Base-by-base conservation (phyloP, 345 rosid species). In the Corchorus olitorius region DNA sequence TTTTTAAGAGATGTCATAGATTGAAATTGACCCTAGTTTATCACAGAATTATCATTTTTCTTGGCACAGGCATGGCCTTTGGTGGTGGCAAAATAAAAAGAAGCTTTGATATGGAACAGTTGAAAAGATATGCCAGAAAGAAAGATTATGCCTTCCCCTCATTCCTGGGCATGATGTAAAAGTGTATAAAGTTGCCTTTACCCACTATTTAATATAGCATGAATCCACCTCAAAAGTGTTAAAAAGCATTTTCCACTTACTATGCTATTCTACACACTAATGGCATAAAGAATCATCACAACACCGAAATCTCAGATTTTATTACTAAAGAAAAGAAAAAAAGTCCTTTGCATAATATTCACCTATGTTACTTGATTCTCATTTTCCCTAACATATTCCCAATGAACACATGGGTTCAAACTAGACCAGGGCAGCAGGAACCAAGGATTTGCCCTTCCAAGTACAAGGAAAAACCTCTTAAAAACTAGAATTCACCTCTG, bases 201-300 rank as follows among this genome's bases (percentile, higher is more conserved):
- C 3, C 3, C 19, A 20, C 7, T 4, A 48, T 13, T 41, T 65
- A 41, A 39, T n/a, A 39, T 39, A 33, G 50, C 70, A 41, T n/a
- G 50, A 65, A 65, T 43, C 50, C 34, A 43, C 52, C 70, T 43
- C 70, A 65, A 65, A 15, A 65, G 27, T n/a, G 33, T 12, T 65
- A 41, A 41, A 19, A 4, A 19, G 1, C 19, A 7, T 45, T 6
- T 45, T 45, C 34, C 37, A 59, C 70, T n/a, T 19, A 10, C 43
- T 19, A 43, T 11, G 14, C 52, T 65, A 49, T 19, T 2, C 4
- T 65, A n/a, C 50, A 41, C 69, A 12, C 5, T 65, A 43, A 43
- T 41, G n/a, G 70, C 69, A 65, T 43, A n/a, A 43, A 41, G 10
- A 65, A 41, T 4, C 16, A 43, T 43, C 52, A 59, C 14, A 65